phyloP scores from a whole-genome alignment of 192 early-diverging fungal genomes.

The Coemansia sp. region DNA sequence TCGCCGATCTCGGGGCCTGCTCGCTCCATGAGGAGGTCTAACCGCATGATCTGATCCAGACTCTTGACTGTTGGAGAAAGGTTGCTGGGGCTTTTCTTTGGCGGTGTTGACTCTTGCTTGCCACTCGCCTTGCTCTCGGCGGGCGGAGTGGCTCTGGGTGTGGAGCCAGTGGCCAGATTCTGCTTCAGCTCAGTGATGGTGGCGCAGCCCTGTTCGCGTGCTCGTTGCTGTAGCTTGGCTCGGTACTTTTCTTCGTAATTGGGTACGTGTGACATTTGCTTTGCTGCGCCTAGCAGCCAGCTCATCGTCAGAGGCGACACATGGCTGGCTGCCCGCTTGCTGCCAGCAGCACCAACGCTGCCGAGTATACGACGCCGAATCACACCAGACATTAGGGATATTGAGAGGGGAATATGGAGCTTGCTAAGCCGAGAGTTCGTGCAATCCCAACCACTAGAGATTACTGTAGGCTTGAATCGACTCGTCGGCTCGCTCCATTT shows the following conservation, averaged over 20 bases:
- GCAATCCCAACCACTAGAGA: no score
- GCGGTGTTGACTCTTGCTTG: slow-evolving; percentile 1
- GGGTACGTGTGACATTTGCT: slow-evolving; percentile 51
- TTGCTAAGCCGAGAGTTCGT: no score
- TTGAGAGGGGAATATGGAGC: not conserved
- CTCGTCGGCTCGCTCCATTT: not conserved
- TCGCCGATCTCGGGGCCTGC: slow-evolving; percentile 48
- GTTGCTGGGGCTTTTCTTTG: slow-evolving; percentile 7
- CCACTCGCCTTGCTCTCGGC: not conserved
- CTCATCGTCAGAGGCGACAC: slow-evolving; percentile 20
- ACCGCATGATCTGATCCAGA: slow-evolving; percentile 57
- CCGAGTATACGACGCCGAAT: slow-evolving; percentile 1
- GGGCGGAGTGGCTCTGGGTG: not conserved
- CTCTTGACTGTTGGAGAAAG: slow-evolving; percentile 49
- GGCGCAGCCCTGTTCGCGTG: slow-evolving; percentile 47
- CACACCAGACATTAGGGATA: not conserved
- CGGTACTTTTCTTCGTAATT: slow-evolving; percentile 65
- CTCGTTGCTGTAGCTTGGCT: slow-evolving; percentile 58
- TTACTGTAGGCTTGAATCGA: not conserved
- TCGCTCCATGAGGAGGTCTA: slow-evolving; percentile 52
- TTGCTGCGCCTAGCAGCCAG: slow-evolving; percentile 17
- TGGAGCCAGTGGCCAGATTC: not conserved
- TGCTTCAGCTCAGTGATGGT: slow-evolving; percentile 38
- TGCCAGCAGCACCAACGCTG: not conserved
- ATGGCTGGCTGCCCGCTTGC: slow-evolving; percentile 33